Percentiles rank a stretch among this genome's conserved stretches.
Conservation (phyloP, 1,139 yeast genomes). For the Suhomyces atakaporum region DNA sequence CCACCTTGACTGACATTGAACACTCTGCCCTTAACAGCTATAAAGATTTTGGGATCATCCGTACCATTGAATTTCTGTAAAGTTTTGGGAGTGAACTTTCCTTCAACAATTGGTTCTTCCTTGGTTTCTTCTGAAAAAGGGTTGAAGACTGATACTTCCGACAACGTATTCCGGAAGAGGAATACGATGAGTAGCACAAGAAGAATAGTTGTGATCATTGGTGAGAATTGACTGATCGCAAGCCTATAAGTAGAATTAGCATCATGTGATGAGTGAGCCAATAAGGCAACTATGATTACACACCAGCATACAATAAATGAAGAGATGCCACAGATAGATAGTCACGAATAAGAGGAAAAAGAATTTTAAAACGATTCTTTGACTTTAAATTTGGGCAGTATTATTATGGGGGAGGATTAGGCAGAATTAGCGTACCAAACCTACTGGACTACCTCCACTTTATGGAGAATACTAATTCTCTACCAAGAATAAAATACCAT, state of each 20-base stretch:
- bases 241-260: neutral
- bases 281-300: no score
- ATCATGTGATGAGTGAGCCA: neutral
- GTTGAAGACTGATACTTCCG: slow-evolving; percentile 22
- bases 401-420: no score
- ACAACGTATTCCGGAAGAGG: slow-evolving; percentile 21
- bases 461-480: no score
- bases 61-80: slow-evolving; percentile 77
- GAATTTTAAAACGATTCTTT: no score
- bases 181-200: slow-evolving; percentile 22
- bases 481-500: no score
- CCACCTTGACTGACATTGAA: slow-evolving; percentile 84
- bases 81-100: slow-evolving; percentile 77
- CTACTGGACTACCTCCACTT: no score
- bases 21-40: slow-evolving; percentile 83
- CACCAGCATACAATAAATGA: no score
- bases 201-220: slow-evolving; percentile 23
- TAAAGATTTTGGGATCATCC: slow-evolving; percentile 73
- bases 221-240: neutral
- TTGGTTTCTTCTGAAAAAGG: slow-evolving; percentile 22
- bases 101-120: slow-evolving; percentile 67
- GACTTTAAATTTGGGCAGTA: no score
- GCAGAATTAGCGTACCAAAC: no score
- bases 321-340: no score
- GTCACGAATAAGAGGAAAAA: no score